Conservation (phyloP, 305 asterid genomes). For the Fraxinus nigra region DNA sequence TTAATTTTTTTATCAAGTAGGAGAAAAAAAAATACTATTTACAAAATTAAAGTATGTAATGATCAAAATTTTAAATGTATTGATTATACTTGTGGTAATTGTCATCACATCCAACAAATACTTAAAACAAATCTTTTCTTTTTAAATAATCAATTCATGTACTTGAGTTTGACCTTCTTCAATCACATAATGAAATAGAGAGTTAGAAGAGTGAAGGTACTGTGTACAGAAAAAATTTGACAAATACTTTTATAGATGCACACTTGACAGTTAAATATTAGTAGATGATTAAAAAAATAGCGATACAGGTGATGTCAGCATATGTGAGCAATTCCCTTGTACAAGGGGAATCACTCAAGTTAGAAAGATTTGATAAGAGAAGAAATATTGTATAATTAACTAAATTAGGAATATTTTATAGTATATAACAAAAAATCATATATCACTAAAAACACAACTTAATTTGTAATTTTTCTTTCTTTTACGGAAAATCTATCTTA, state of each 20-base stretch:
- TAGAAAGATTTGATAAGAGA: background rate
- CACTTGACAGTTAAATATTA: no score
- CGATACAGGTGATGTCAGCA: background rate
- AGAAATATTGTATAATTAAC: background rate
- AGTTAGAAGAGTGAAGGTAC: background rate
- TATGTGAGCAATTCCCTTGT: background rate
- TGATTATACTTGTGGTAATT: background rate
- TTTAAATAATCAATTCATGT: background rate
- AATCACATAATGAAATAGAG: background rate
- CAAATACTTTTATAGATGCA: background rate
- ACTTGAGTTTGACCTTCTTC: background rate
- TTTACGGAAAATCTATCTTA: background rate
- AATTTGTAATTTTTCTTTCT: background rate
- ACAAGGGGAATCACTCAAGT: background rate
- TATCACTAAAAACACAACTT: background rate
- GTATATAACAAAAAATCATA: background rate
- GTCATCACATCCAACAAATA: background rate
- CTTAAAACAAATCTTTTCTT: background rate
- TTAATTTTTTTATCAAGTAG: background rate
- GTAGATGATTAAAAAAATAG: no score
- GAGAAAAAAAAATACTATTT: background rate
- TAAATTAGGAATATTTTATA: background rate
- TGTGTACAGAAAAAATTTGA: background rate
- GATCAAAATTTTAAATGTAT: background rate
- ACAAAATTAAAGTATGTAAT: background rate